Evolutionary conservation across 2,329 filamentous ascomycete genomes (phyloP), one percentile per base, ranked within the genome.

Genomic region (Trichoderma brevicompactum): DNA sequence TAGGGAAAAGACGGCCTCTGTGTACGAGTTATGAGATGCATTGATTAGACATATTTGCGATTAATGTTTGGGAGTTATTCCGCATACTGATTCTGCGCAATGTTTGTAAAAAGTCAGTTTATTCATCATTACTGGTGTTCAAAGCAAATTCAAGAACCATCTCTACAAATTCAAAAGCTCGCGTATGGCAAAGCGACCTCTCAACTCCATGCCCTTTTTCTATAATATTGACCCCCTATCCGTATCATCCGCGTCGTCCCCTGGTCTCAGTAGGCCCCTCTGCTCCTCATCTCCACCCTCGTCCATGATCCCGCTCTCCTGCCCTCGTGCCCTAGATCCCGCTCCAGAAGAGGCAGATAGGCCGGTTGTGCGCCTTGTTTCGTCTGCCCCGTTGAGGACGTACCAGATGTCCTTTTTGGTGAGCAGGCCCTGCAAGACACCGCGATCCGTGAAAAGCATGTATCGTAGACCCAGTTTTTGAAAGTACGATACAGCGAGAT

Each of bases 321-420:
- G 73, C 7, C 75, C 72, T 3, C 71, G 36, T 3, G 32, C 48
- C 43, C 55, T 41, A 13, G 38, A 43, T 36, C 67, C 67, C n/a
- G 43, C 19, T n/a, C 66, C 46, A 32, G 23, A 55, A 15, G 49
- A 12, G 3, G 66, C 49, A 13, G 69, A 64, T n/a, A 73, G 44
- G 7, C 72, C 74, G 60, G 72, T 73, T 5, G 76, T 80, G 19
- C 81, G 79, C 32, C 83, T 79, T 63, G 85, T 85, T 75, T 89
- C 86, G 69, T 90, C 89, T 9, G 87, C 88, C 48, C 90, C 92
- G 74, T 97, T 92, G 52, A 98, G 82, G 44, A 98, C 88, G 76
- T 92, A 94, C 92, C 94, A 98, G 40, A 96, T 89, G 78, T 99
- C 95, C 81, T 99, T 99, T 82, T 98, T 98, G 19, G 95, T 99